A percentile compares a stretch with the other conserved stretches of the same genome.
phyloP scores from a whole-genome alignment of 2,329 filamentous ascomycete genomes.

The Diplodia mutila region DNA sequence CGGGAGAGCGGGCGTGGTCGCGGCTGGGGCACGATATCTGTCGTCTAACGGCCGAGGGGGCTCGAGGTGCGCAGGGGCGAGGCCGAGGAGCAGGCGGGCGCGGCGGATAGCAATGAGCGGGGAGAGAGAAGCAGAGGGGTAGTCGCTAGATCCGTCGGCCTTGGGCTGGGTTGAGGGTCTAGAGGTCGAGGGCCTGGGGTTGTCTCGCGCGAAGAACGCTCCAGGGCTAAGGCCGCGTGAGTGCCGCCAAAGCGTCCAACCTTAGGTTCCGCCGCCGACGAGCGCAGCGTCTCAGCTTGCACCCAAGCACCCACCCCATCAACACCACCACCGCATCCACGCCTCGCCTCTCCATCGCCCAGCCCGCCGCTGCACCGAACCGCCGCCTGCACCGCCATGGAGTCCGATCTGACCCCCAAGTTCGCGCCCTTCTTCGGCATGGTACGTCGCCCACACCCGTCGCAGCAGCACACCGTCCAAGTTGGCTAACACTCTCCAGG shows the following conservation, averaged over 20 bases:
- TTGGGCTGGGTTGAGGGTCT: conserved; percentile 16
- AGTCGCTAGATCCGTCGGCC: conserved; percentile 14
- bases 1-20: conserved; percentile 22
- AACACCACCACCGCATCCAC: conserved; percentile 11
- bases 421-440: conserved; percentile 89
- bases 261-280: conserved; percentile 5
- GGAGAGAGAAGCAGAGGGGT: neutral
- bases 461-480: conserved; percentile 14
- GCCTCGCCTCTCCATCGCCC: conserved; percentile 1
- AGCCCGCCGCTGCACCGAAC: neutral
- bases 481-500: conserved; percentile 59
- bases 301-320: conserved; percentile 6
- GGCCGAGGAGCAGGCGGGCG: conserved; percentile 11
- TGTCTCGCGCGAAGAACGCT: conserved; percentile 23
- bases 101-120: conserved; percentile 12
- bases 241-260: conserved; percentile 23
- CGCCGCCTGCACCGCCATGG: conserved; percentile 28
- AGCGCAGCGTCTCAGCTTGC: neutral
- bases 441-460: conserved; percentile 58
- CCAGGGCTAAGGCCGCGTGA: conserved; percentile 24
- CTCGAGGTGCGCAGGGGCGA: conserved; percentile 16
- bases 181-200: conserved; percentile 24
- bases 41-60: conserved; percentile 22
- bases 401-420: conserved; percentile 68
- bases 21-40: conserved; percentile 23